Evolutionary conservation across 345 rosid species (phyloP).

Genomic region (Hibiscus trionum): DNA sequence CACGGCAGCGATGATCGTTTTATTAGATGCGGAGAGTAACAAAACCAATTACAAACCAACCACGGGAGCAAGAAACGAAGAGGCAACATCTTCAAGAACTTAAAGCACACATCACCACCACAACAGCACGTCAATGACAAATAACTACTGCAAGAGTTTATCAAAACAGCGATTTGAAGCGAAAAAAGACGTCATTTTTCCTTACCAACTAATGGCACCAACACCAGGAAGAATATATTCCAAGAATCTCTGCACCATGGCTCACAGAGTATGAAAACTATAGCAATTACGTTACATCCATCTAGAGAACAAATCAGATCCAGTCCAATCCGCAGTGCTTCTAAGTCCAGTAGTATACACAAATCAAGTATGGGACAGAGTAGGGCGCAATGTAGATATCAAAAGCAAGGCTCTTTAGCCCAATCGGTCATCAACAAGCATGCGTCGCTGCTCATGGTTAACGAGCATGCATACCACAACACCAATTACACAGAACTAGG

Average conservation of each 20-base stretch:
- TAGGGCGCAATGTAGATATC: slow-evolving; percentile 17
- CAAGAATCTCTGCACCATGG: slow-evolving; percentile 70
- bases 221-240: slow-evolving; percentile 51
- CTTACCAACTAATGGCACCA: slow-evolving; percentile 77
- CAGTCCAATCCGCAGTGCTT: slow-evolving; percentile 53
- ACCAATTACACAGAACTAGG: slow-evolving; percentile 10
- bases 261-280: slow-evolving; percentile 53
- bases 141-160: slow-evolving; percentile 3
- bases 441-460: slow-evolving; percentile 24
- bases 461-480: slow-evolving; percentile 21
- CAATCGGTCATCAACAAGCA: slow-evolving; percentile 22
- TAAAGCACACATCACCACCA: slow-evolving; percentile 18
- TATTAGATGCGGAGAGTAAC: not conserved
- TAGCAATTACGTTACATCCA: slow-evolving; percentile 46
- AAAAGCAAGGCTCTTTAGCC: slow-evolving; percentile 27
- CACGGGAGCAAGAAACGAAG: slow-evolving; percentile 11
- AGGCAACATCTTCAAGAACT: slow-evolving; percentile 19
- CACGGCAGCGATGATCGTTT: not conserved
- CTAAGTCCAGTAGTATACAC: slow-evolving; percentile 35
- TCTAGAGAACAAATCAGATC: slow-evolving; percentile 49
- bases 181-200: slow-evolving; percentile 33
- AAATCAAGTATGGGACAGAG: slow-evolving; percentile 27
- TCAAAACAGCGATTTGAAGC: slow-evolving; percentile 17
- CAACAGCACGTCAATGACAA: slow-evolving; percentile 18
- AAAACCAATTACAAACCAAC: slow-evolving; percentile 18